Evolutionary conservation across 2,329 filamentous ascomycete genomes (phyloP).

Genomic region (Aspergillus sp.): DNA sequence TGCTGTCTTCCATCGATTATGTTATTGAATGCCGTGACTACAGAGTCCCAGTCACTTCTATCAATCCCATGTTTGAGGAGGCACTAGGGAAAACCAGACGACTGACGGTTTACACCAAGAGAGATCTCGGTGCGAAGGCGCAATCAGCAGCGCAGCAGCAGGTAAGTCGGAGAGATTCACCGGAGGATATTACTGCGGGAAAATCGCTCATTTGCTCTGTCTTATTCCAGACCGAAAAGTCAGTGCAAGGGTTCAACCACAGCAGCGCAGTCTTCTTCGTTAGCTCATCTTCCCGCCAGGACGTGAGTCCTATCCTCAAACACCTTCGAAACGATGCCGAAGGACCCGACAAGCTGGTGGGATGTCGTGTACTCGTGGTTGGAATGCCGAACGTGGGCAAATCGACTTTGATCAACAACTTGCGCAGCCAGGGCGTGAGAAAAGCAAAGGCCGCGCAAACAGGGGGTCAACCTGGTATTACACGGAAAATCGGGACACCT

Average conservation of each 20-base stretch:
- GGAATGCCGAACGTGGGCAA: conserved; percentile 99
- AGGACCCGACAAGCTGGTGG: conserved; percentile 56
- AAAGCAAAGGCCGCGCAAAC: conserved; percentile 70
- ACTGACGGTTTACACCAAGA: conserved; percentile 86
- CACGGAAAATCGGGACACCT: conserved; percentile 73
- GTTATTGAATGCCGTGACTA: conserved; percentile 94
- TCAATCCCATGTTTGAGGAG: conserved; percentile 84
- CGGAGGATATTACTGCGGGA: neutral
- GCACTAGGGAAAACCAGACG: conserved; percentile 67
- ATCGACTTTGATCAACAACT: conserved; percentile 83
- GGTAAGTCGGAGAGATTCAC: conserved; percentile 25
- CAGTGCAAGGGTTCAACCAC: conserved; percentile 28
- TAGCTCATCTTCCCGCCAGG: conserved; percentile 24
- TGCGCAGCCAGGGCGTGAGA: conserved; percentile 65
- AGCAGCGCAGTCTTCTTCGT: conserved; percentile 32
- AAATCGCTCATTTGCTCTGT: conserved; percentile 2
- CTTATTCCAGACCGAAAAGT: conserved; percentile 23
- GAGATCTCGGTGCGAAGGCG: conserved; percentile 61
- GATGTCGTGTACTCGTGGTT: conserved; percentile 80
- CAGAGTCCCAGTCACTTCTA: conserved; percentile 79
- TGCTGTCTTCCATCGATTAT: conserved; percentile 76
- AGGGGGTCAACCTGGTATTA: conserved; percentile 83
- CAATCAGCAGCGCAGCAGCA: conserved; percentile 33
- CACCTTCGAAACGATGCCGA: conserved; percentile 25
- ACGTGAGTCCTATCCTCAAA: conserved; percentile 28